Evolutionary conservation across 257 asterid species (phyloP), one percentile per base, ranked within the genome.

Genomic region (Anisodus tanguticus): DNA sequence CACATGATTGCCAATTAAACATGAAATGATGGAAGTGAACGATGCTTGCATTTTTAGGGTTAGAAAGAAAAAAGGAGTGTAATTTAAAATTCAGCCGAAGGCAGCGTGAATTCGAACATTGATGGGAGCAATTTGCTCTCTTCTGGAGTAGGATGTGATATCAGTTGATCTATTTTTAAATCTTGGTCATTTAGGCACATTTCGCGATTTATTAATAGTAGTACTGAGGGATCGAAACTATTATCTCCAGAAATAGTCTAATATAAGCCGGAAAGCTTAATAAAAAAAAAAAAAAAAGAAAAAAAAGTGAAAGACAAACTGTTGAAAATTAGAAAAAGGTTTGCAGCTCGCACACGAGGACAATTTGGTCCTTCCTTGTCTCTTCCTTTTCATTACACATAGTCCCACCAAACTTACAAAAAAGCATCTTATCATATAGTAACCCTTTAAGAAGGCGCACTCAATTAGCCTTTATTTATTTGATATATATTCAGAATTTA

Each of bases 391-490:
- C 12, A 10, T 72, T 35, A 19, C 43, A 49, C 11, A 49, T 74
- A 19, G 59, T 47, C 81, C 81, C 81, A 74, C 81, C 62, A 49
- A n/a, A 74, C 13, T 12, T 22, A 0, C 12, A 74, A 5, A 19
- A 74, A 74, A 76, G 26, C 8, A 76, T 76, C 63, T 49, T 76
- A 76, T 49, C 62, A 11, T 22, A 74, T 74, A 31, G 35, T 31
- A 22, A 15, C 2, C 62, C 62, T 45, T 16, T 76, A 76, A 8
- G 63, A 11, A 49, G 55, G 37, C 22, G 5, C 62, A 3, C 37
- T 16, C 54, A 37, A 67, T 54, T 37, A 37, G 11, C 59, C 37
- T 72, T 72, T 19, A 22, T 72, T 10, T 72, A 43, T 4, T 10
- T 1, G 43, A 4, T 41, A 41, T 41, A 4, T 70, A 70, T 17